Conservation (phyloP, 2,329 filamentous ascomycete genomes). For the Botryotinia globosa region DNA sequence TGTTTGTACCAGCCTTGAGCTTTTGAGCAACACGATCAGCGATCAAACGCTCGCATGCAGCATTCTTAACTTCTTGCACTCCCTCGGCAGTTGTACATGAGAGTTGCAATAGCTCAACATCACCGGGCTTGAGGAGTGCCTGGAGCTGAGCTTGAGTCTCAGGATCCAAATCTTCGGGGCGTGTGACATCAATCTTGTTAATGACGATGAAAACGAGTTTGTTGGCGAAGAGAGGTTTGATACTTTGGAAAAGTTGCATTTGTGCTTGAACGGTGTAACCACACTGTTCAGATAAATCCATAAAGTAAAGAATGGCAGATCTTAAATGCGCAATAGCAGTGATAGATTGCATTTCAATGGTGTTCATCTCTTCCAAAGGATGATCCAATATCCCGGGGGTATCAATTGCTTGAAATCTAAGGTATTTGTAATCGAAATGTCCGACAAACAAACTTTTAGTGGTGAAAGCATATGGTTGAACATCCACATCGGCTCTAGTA, state of each 20-base stretch:
- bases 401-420: constrained; percentile 89
- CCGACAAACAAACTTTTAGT: constrained; percentile 97
- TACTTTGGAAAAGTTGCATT: constrained; percentile 92
- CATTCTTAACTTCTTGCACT: constrained; percentile 92
- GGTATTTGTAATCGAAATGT: constrained; percentile 96
- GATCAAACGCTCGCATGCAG: constrained; percentile 87
- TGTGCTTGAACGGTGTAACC: constrained; percentile 92
- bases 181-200: constrained; percentile 95
- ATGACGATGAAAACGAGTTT: constrained; percentile 95
- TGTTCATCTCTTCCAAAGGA: constrained; percentile 98
- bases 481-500: constrained; percentile 91
- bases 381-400: constrained; percentile 98
- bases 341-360: constrained; percentile 98
- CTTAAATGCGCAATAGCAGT: constrained; percentile 96
- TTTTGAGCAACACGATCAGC: constrained; percentile 94
- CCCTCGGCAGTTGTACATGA: constrained; percentile 95
- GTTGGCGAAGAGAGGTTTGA: constrained; percentile 95
- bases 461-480: constrained; percentile 97
- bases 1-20: constrained; percentile 83
- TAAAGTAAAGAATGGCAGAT: constrained; percentile 95
- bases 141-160: constrained; percentile 77
- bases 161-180: constrained; percentile 80
- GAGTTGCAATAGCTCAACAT: constrained; percentile 88
- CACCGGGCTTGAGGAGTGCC: constrained; percentile 75
- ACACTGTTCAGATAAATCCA: constrained; percentile 96